These are phyloP conservation scores for Garcia nutans DNA, from an alignment of 345 rosid species.

Conservation along the genomic window DNA sequence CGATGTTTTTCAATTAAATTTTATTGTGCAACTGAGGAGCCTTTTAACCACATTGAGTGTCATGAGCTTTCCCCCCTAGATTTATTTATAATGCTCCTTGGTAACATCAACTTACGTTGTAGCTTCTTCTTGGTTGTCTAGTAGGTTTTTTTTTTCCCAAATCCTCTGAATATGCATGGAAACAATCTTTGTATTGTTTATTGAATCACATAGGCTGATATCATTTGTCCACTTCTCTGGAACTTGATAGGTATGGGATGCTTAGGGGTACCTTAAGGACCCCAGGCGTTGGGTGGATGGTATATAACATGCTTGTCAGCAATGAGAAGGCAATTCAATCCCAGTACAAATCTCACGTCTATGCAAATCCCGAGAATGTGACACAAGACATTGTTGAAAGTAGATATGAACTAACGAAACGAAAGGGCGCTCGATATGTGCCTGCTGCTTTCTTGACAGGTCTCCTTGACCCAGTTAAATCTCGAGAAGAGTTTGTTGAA, in stretches of 20 bases:
- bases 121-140: not conserved
- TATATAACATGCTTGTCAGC: slow-evolving; percentile 93
- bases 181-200: no score
- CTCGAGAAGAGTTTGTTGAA: slow-evolving; percentile 67
- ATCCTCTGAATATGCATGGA: not conserved
- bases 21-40: not conserved
- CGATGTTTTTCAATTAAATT: not conserved
- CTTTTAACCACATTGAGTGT: no score
- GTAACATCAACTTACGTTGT: not conserved
- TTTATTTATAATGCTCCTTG: not conserved
- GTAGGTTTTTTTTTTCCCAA: not conserved
- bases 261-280: slow-evolving; percentile 79
- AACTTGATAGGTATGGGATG: slow-evolving; percentile 59
- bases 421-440: slow-evolving; percentile 75
- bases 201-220: not conserved
- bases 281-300: slow-evolving; percentile 88
- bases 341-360: slow-evolving; percentile 85
- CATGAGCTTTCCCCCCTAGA: not conserved
- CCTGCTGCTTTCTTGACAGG: slow-evolving; percentile 93
- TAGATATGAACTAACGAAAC: slow-evolving; percentile 66
- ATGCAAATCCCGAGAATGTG: slow-evolving; percentile 78
- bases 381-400: slow-evolving; percentile 56
- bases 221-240: not conserved
- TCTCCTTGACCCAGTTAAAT: slow-evolving; percentile 74
- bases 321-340: slow-evolving; percentile 81